Percentiles rank a stretch among this genome's conserved stretches.
Evolutionary conservation across 331 rosid species (phyloP).

Genomic region (Telfairia occidentalis): DNA sequence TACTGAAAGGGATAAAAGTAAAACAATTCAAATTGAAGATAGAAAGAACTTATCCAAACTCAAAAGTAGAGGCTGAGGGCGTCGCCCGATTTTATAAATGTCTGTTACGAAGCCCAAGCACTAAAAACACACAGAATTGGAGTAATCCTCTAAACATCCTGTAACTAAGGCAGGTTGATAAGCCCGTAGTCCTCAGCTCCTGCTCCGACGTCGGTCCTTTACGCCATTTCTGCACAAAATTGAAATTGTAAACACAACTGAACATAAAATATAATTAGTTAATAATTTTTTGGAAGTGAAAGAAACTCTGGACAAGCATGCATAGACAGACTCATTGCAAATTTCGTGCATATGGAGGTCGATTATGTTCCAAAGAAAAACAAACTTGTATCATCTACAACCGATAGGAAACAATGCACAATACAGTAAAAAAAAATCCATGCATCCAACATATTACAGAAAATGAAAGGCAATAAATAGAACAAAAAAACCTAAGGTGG

Average conservation of each 20-base stretch:
- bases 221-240: constrained; percentile 64
- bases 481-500: background rate
- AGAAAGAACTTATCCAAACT: constrained; percentile 61
- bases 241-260: background rate
- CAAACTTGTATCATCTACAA: background rate
- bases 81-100: constrained; percentile 57
- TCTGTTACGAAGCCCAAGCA: constrained; percentile 48
- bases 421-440: background rate
- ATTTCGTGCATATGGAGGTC: background rate
- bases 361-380: background rate
- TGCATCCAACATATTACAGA: background rate
- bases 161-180: constrained; percentile 19
- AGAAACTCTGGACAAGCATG: background rate
- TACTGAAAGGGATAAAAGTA: constrained; percentile 24
- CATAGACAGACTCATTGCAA: background rate
- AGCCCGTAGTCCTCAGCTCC: constrained; percentile 45
- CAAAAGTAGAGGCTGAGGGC: constrained; percentile 59
- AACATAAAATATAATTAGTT: background rate
- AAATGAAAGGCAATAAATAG: background rate
- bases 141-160: constrained; percentile 28
- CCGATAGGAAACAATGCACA: background rate
- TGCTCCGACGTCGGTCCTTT: constrained; percentile 83
- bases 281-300: background rate
- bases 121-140: constrained; percentile 40
- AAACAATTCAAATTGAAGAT: constrained; percentile 40